Evolutionary conservation across 2,329 filamentous ascomycete species (phyloP), one percentile per base, ranked within the genome.

Genomic region (Curvularia eragrostidis): DNA sequence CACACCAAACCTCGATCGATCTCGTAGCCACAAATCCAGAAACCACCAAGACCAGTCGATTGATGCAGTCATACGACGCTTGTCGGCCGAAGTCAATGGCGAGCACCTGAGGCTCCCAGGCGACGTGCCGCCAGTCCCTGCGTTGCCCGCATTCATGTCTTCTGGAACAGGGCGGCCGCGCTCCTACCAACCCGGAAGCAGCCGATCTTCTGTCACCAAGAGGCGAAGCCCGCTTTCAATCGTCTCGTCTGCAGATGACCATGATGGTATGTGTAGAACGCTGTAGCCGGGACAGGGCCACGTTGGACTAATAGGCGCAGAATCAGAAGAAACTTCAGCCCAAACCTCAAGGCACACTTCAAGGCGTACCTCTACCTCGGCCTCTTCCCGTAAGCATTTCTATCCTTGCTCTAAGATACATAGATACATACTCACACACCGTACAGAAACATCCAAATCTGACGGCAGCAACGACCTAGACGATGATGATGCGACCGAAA

Each of bases 31-130:
- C 44, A 59, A 54, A 19, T 41, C 39, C 28, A 58, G 48, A 24
- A 38, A 15, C 2, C 32, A 48, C 36, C 51, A 54, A 32, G 65
- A 63, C 15, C 52, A 63, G 6, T 56, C 65, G 13, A 67, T 68
- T n/a, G 66, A 67, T 24, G 63, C 66, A 4, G 56, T 65, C 19
- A 66, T 83, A 51, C 46, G 52, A 42, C 52, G 58, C 32, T 34
- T 60, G 23, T 60, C 54, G 6, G 34, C 53, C 13, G 39, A 56
- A 28, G 19, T 50, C 13, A 41, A 54, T 30, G 21, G 41, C 23
- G 15, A 18, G 23, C 32, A 43, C 15, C 48, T 41, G 41, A 34
- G 36, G 19, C 12, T 32, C 15, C 24, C 41, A 19, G 34, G 48
- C 9, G 48, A 46, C 10, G 23, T 46, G 26, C 55, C 55, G 24